A percentile compares a stretch with the other conserved stretches of the same genome.
Conservation (phyloP, 768 basidiomycete genomes). For the Cyclocybe cylindracea region DNA sequence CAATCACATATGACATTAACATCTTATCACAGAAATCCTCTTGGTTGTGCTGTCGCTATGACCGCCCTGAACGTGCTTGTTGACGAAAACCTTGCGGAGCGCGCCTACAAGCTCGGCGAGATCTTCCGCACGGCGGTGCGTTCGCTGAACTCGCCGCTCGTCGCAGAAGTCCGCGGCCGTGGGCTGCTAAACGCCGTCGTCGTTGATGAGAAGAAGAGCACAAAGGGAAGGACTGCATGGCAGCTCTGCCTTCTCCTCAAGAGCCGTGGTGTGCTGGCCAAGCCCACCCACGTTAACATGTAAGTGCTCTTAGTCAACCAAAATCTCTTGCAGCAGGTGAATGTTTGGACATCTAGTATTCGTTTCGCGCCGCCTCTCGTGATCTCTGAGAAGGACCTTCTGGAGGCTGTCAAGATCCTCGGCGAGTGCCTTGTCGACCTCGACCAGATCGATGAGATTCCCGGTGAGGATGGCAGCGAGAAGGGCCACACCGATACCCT, state of each 20-base stretch:
- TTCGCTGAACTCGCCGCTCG: conserved; percentile 66
- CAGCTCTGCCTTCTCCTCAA: conserved; percentile 92
- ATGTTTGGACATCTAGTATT: conserved; percentile 52
- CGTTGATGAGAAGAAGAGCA: conserved; percentile 81
- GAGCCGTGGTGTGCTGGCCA: conserved; percentile 88
- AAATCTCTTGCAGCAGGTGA: background rate
- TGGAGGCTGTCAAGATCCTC: conserved; percentile 74
- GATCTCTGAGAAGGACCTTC: conserved; percentile 85
- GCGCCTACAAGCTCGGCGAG: conserved; percentile 78
- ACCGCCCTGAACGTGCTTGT: conserved; percentile 90
- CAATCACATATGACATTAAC: conserved; percentile 1
- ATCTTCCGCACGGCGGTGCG: conserved; percentile 70
- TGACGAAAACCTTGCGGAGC: conserved; percentile 82
- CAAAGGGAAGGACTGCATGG: conserved; percentile 87
- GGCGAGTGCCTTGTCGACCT: conserved; percentile 77
- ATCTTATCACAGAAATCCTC: conserved; percentile 66
- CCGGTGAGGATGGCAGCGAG: conserved; percentile 61
- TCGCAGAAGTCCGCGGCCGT: conserved; percentile 79
- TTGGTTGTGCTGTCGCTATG: conserved; percentile 95
- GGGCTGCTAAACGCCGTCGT: conserved; percentile 94
- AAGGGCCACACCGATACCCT: conserved; percentile 45
- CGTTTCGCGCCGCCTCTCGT: conserved; percentile 96
- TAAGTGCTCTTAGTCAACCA: conserved; percentile 38
- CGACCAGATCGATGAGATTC: conserved; percentile 63
- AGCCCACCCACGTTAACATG: conserved; percentile 96